Base-by-base conservation (phyloP, 2,329 filamentous ascomycete species). In the Verticillium isaacii region DNA sequence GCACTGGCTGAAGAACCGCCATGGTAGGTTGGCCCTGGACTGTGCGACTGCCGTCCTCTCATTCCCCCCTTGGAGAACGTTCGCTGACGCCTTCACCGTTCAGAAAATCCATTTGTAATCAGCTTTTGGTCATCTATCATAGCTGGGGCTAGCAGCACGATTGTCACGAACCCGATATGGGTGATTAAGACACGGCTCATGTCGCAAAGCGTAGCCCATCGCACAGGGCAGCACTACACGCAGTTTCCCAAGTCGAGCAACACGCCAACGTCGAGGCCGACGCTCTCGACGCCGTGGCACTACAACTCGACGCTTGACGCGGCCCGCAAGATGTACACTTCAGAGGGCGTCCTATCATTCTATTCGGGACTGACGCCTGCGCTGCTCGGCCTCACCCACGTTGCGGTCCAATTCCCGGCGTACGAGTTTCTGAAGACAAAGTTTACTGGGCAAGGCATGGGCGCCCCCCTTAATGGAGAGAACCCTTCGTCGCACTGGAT, bases 151-250 rank as follows among this genome's bases (percentile, higher is more conserved):
- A 97, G 91, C 78, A 97, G 93, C 67, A 99, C 95, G 4, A 84
- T 98, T 65, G 90, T 89, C 65, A 99, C 95, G 29, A 99, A 98
- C 75, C 95, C 95, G 1, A 99, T 99, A 64, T 99, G 95, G 95
- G 95, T 99, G 41, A 97, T 99, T 79, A 99, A 99, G 78, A 99
- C 95, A 57, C 85, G 95, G 67, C 85, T 99, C 68, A 98, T 98
- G 95, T 97, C 95, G 41, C 95, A 98, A 78, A 90, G 88, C 84
- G 66, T 82, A 77, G 36, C 80, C 77, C 62, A 65, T n/a, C 56
- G 70, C 72, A 83, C 74, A 72, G 80, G 76, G 72, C 80, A 72
- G 71, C 80, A 75, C 17, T 76, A 78, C 65, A 79, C 77, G 32
- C 65, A 72, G 63, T 78, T 80, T 63, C 80, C 83, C 55, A 80